Evolutionary conservation across 2,329 filamentous ascomycete genomes (phyloP).

Genomic region (Alternaria angustiovoidea): DNA sequence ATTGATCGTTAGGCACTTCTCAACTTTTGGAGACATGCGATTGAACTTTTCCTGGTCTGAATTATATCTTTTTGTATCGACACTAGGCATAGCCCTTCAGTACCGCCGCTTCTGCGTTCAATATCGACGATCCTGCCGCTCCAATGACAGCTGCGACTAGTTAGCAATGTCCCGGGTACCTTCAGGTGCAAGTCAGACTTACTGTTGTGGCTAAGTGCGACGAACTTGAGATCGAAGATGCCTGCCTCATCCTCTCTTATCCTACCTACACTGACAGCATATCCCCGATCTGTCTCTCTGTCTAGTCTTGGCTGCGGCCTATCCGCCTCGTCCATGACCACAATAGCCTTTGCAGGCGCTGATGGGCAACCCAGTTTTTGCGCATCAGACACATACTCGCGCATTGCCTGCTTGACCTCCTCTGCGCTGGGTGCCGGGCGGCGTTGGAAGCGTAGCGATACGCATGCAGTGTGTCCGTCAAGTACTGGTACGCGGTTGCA

Average conservation of each 20-base stretch:
- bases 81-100: constrained; percentile 78
- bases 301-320: constrained; percentile 91
- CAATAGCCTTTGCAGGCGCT: constrained; percentile 81
- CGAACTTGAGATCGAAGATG: constrained; percentile 95
- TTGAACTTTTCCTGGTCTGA: neutral
- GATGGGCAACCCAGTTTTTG: constrained; percentile 86
- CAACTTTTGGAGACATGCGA: neutral
- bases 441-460: constrained; percentile 82
- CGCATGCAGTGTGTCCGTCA: constrained; percentile 94
- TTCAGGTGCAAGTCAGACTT: constrained; percentile 47
- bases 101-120: constrained; percentile 92
- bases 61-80: neutral
- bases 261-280: constrained; percentile 89
- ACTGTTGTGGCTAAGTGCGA: constrained; percentile 86
- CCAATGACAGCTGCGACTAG: constrained; percentile 75
- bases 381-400: constrained; percentile 82
- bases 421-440: constrained; percentile 77
- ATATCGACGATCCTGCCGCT: constrained; percentile 92
- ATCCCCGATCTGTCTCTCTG: constrained; percentile 82
- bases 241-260: constrained; percentile 85
- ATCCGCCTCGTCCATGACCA: constrained; percentile 88
- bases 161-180: constrained; percentile 25
- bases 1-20: neutral
- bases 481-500: constrained; percentile 96
- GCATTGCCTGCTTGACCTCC: constrained; percentile 79